Conservation (phyloP, 345 rosid genomes). For the Syzygium aromaticum region DNA sequence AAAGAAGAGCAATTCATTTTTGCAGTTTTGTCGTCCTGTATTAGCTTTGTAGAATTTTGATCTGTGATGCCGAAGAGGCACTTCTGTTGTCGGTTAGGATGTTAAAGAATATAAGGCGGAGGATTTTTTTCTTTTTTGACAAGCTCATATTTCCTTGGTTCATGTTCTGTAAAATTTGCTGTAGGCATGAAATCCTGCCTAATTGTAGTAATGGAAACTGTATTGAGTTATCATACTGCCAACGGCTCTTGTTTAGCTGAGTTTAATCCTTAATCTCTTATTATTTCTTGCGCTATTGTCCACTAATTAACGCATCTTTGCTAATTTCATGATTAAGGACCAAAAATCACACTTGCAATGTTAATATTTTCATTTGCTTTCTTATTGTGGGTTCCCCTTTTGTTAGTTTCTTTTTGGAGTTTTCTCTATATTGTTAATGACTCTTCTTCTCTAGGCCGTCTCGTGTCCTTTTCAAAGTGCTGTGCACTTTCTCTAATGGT, state of each 20-base stretch:
- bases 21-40: background rate
- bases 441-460: background rate
- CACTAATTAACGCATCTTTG: background rate
- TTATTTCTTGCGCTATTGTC: background rate
- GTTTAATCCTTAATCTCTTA: background rate
- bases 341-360: background rate
- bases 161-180: background rate
- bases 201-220: background rate
- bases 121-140: background rate
- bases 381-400: background rate
- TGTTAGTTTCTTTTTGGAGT: background rate
- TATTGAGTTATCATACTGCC: background rate
- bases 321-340: background rate
- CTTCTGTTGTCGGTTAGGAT: background rate
- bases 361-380: background rate
- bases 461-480: background rate
- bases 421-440: background rate
- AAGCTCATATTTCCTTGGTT: background rate
- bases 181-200: background rate
- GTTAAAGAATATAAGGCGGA: background rate
- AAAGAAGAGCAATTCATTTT: background rate
- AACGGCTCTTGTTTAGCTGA: background rate
- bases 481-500: background rate
- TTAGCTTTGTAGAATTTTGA: background rate
- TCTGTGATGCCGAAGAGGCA: background rate